Percentiles rank a stretch among this genome's conserved stretches.
Conservation (phyloP, 345 rosid genomes). For the Camelina hispida region DNA sequence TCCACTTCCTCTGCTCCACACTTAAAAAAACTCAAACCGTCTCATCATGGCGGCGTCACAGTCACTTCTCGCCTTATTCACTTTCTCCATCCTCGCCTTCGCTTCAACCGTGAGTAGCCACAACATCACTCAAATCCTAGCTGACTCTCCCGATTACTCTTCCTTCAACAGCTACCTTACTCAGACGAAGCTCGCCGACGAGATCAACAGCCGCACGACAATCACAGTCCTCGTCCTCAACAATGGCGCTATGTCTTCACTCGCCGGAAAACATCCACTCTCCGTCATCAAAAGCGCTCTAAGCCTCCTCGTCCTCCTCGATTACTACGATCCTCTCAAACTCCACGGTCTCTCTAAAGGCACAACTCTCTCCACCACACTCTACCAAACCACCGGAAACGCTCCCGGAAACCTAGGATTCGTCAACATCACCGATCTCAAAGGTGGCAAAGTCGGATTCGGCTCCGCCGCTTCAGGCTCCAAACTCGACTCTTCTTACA, state of each 20-base stretch:
- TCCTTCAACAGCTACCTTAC: constrained; percentile 69
- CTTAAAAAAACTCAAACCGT: constrained; percentile 14
- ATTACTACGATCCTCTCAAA: constrained; percentile 78
- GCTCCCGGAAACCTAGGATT: constrained; percentile 85
- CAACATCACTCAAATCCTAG: constrained; percentile 81
- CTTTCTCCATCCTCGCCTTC: constrained; percentile 44
- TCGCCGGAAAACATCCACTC: constrained; percentile 71
- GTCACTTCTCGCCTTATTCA: constrained; percentile 36
- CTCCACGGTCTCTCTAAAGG: constrained; percentile 84
- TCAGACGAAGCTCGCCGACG: constrained; percentile 83
- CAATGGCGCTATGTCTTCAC: constrained; percentile 79
- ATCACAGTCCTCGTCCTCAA: constrained; percentile 76
- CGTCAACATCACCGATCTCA: constrained; percentile 85
- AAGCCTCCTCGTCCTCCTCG: constrained; percentile 79
- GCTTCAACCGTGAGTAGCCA: constrained; percentile 50
- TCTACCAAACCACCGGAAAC: constrained; percentile 91
- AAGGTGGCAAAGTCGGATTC: constrained; percentile 86
- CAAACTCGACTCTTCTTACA: constrained; percentile 74
- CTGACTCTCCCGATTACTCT: constrained; percentile 71
- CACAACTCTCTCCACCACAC: constrained; percentile 75
- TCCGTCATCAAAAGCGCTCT: constrained; percentile 73
- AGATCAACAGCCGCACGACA: constrained; percentile 85
- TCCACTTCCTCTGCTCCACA: constrained; percentile 34
- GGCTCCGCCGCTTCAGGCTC: constrained; percentile 85
- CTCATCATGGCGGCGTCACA: constrained; percentile 48